Evolutionary conservation across 306 rosid genomes (phyloP).

Genomic region (Prinsepia uniflora): DNA sequence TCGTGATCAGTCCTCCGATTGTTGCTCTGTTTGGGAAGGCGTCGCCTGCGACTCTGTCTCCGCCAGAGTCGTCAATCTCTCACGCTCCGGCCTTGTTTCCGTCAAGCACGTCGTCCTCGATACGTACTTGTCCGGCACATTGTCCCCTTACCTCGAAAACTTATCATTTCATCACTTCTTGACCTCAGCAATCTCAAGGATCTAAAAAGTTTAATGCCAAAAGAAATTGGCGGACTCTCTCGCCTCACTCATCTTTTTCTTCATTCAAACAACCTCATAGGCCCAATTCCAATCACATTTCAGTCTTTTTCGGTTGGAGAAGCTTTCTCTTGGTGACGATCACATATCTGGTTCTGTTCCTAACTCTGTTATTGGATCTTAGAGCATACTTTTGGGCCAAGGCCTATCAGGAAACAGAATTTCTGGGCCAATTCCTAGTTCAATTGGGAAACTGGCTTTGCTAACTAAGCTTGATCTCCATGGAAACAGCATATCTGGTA

Average conservation of each 20-base stretch:
- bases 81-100: slow-evolving; percentile 32
- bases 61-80: slow-evolving; percentile 45
- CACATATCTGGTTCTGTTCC: slow-evolving; percentile 38
- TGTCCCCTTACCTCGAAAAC: slow-evolving; percentile 69
- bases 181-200: slow-evolving; percentile 49
- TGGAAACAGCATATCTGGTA: slow-evolving; percentile 38
- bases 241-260: slow-evolving; percentile 42
- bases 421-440: slow-evolving; percentile 43
- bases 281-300: slow-evolving; percentile 38
- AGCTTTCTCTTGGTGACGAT: slow-evolving; percentile 43
- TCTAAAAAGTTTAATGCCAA: slow-evolving; percentile 51
- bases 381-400: slow-evolving; percentile 38
- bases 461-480: slow-evolving; percentile 46
- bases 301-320: slow-evolving; percentile 32
- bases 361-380: slow-evolving; percentile 32
- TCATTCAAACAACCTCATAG: slow-evolving; percentile 41
- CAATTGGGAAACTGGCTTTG: slow-evolving; percentile 36
- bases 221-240: slow-evolving; percentile 36
- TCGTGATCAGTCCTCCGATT: slow-evolving; percentile 59
- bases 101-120: slow-evolving; percentile 34
- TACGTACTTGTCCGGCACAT: slow-evolving; percentile 46
- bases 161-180: slow-evolving; percentile 41
- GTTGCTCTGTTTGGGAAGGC: slow-evolving; percentile 63
- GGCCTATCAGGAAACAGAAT: slow-evolving; percentile 45
- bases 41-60: slow-evolving; percentile 40